Evolutionary conservation across 768 basidiomycete species (phyloP).

Genomic region (Amanita pseudoporphyria): DNA sequence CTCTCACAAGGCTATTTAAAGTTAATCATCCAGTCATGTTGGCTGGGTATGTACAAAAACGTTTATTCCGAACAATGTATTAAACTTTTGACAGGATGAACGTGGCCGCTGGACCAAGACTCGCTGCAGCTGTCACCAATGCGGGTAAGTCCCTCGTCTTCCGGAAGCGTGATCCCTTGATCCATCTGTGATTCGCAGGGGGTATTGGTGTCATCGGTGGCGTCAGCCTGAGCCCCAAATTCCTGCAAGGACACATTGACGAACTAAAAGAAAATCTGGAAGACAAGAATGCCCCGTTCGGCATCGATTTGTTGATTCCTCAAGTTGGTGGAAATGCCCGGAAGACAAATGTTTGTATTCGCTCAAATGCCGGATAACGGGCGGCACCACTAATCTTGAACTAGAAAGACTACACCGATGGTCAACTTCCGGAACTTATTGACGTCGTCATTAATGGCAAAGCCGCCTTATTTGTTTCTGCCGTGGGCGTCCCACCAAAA

Average conservation of each 20-base stretch:
- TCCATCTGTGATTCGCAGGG: constrained; percentile 22
- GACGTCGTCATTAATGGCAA: constrained; percentile 70
- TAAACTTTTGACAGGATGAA: constrained; percentile 49
- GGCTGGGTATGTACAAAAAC: constrained; percentile 44
- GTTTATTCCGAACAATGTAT: neutral
- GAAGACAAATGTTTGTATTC: constrained; percentile 55
- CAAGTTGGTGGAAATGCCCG: constrained; percentile 75
- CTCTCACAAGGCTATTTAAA: constrained; percentile 65
- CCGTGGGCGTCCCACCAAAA: constrained; percentile 78
- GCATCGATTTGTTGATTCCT: constrained; percentile 78
- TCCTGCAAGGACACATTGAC: constrained; percentile 56
- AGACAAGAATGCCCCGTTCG: constrained; percentile 67
- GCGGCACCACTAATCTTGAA: neutral
- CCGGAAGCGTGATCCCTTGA: neutral
- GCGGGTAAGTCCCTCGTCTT: constrained; percentile 37
- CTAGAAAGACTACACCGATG: constrained; percentile 66
- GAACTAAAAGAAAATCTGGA: constrained; percentile 70
- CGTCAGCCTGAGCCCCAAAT: constrained; percentile 59
- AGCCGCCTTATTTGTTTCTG: constrained; percentile 74
- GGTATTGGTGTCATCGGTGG: constrained; percentile 89
- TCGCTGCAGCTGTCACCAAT: constrained; percentile 90
- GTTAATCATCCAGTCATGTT: constrained; percentile 82
- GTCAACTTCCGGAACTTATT: constrained; percentile 66
- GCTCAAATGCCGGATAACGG: neutral
- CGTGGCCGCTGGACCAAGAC: constrained; percentile 74